These are phyloP conservation scores for Aspergillus novofumigatus DNA, from an alignment of 2,329 filamentous ascomycete species.

Conservation along the genomic window DNA sequence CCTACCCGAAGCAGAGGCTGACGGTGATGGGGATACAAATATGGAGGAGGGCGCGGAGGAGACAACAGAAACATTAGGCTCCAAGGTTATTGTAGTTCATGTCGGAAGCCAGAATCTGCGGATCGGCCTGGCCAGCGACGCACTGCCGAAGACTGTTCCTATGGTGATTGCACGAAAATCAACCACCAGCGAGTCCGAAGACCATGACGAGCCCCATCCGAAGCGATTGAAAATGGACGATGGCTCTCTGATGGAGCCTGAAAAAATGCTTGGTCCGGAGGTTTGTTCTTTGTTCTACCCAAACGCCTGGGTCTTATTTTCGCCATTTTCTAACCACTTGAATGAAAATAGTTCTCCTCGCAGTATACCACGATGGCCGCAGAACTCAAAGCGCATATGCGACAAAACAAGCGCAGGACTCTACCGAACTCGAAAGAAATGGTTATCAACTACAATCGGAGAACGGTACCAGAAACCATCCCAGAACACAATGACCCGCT, in stretches of 20 bases:
- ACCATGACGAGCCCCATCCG: slow-evolving; percentile 72
- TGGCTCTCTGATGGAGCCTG: slow-evolving; percentile 49
- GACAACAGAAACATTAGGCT: slow-evolving; percentile 64
- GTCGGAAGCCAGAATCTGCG: slow-evolving; percentile 92
- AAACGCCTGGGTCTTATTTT: neutral
- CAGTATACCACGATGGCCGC: slow-evolving; percentile 76
- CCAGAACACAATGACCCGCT: slow-evolving; percentile 91
- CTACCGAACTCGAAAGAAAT: slow-evolving; percentile 96
- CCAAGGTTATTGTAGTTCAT: slow-evolving; percentile 92
- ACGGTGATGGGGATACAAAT: slow-evolving; percentile 50
- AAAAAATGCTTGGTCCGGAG: slow-evolving; percentile 86
- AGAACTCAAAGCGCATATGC: slow-evolving; percentile 86
- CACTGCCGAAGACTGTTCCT: slow-evolving; percentile 86
- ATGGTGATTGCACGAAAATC: slow-evolving; percentile 86
- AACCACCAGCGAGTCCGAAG: slow-evolving; percentile 73
- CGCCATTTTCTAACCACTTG: slow-evolving; percentile 1
- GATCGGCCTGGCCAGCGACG: slow-evolving; percentile 93
- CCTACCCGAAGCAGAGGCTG: slow-evolving; percentile 44
- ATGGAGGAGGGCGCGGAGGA: slow-evolving; percentile 54
- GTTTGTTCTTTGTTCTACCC: slow-evolving; percentile 51
- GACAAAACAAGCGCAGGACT: slow-evolving; percentile 88
- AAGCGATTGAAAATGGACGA: slow-evolving; percentile 60
- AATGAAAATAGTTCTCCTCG: slow-evolving; percentile 48
- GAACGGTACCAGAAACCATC: slow-evolving; percentile 79
- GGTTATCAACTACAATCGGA: slow-evolving; percentile 88